These are phyloP conservation scores for Dioscorea dumetorum DNA, from an alignment of 106 monocot genomes.

Conservation along the genomic window DNA sequence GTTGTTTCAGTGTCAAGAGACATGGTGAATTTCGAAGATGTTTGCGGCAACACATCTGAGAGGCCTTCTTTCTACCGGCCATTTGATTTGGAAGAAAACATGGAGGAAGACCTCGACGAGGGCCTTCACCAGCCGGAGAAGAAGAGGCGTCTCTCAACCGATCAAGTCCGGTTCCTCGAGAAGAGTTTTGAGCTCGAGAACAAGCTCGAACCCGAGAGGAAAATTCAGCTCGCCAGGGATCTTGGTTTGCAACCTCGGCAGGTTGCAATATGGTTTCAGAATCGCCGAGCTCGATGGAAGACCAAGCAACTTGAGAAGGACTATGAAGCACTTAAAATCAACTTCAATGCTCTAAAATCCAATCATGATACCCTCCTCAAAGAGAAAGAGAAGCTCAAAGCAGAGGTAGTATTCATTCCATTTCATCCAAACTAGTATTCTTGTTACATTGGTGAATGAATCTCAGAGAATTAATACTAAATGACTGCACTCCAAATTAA, in stretches of 20 bases:
- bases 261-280: slow-evolving; percentile 80
- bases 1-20: slow-evolving; percentile 34
- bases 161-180: slow-evolving; percentile 53
- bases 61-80: slow-evolving; percentile 9
- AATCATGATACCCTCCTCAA: slow-evolving; percentile 35
- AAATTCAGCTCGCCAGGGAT: slow-evolving; percentile 49
- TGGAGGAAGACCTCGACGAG: slow-evolving; percentile 25
- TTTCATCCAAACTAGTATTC: too few relatives aligned
- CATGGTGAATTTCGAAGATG: slow-evolving; percentile 42
- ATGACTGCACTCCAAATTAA: too few relatives aligned
- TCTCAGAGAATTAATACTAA: too few relatives aligned
- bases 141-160: slow-evolving; percentile 43
- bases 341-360: slow-evolving; percentile 30
- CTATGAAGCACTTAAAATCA: slow-evolving; percentile 33
- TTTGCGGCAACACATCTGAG: slow-evolving; percentile 6
- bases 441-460: neutral
- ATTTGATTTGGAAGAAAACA: slow-evolving; percentile 17
- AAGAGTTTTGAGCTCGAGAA: slow-evolving; percentile 55
- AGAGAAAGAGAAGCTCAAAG: slow-evolving; percentile 54
- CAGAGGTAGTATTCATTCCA: slow-evolving; percentile 36
- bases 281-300: slow-evolving; percentile 70
- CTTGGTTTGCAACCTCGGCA: slow-evolving; percentile 61
- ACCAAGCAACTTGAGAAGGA: slow-evolving; percentile 72
- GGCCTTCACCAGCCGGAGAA: slow-evolving; percentile 42
- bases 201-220: slow-evolving; percentile 68